Base-by-base conservation (phyloP, 371 early-diverging fungal genomes). In the Mucor circinelloides region DNA sequence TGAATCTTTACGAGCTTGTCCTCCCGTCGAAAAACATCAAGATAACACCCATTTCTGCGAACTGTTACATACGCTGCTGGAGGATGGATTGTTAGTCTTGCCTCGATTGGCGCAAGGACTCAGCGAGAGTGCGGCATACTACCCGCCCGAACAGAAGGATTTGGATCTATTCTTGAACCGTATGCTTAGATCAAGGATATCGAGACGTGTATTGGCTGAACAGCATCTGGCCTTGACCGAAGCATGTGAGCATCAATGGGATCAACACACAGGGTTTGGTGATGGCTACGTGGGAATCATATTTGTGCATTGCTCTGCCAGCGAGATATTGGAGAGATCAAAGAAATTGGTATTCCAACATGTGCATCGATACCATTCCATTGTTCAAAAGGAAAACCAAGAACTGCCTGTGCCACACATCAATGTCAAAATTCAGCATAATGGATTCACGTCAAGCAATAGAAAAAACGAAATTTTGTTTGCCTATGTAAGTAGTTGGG, bases 141-240 rank as follows among this genome's bases (percentile, higher is more conserved):
- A 74, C 40, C 57, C 68, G 6, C 68, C 72, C 15, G 70, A 69
- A 2, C 64, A 72, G 23, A 79, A 77, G 19, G 73, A 74, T 50
- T 63, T 82, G 1, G 94, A 98, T 76, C 80, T 87, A 50, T 98
- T 98, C 70, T 90, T 97, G 85, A 91, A 90, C 77, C 90, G 91
- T 60, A 93, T 94, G 89, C 82, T 98, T 9, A 80, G 93, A 52
- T 91, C 93, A 30, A 87, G 97, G n/a, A 94, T 98, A 50, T 95
- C 97, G 9, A 74, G 98, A 38, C 85, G 98, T 44, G 93, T 95
- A 10, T 79, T 98, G 56, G 95, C 94, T 0, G 96, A 98, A 71
- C 97, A 98, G 76, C 98, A 97, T 73, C 81, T 96, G 50, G 87
- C 92, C 9, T 82, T 97, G 58, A 91, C 91, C 15, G 79, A 86